phyloP scores from a whole-genome alignment of 441 rosid genomes.

The Melastoma candidum region DNA sequence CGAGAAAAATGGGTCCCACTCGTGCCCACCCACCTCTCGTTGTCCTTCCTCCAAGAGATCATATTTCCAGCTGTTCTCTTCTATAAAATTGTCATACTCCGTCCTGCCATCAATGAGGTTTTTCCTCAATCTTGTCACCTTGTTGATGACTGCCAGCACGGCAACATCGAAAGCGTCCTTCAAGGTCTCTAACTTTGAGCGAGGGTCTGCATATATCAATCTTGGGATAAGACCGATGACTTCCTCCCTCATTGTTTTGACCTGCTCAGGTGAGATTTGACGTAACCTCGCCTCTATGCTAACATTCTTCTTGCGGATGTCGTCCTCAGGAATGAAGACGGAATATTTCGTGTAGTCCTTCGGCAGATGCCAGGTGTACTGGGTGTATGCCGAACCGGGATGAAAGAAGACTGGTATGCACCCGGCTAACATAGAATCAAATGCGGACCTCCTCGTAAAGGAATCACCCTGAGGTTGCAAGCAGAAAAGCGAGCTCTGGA shows the following conservation, averaged over 20 bases:
- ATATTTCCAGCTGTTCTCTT: no score
- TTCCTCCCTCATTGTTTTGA: conserved; percentile 64
- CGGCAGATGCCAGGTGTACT: conserved; percentile 90
- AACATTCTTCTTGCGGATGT: conserved; percentile 58
- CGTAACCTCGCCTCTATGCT: conserved; percentile 69
- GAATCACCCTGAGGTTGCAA: conserved; percentile 94
- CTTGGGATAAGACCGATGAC: conserved; percentile 67
- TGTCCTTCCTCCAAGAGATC: no score
- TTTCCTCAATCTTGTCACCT: conserved; percentile 77
- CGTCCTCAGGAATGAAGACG: conserved; percentile 81
- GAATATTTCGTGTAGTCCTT: conserved; percentile 72
- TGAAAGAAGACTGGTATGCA: conserved; percentile 92
- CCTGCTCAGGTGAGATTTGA: conserved; percentile 64
- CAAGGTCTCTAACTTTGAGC: conserved; percentile 53
- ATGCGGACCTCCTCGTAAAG: conserved; percentile 81
- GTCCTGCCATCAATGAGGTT: conserved; percentile 61
- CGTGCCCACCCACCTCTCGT: no score
- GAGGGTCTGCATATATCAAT: conserved; percentile 77
- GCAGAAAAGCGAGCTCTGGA: conserved; percentile 79
- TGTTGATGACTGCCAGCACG: conserved; percentile 70
- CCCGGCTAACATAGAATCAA: conserved; percentile 81
- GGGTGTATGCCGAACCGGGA: conserved; percentile 90
- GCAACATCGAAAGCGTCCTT: conserved; percentile 82
- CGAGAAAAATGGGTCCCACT: no score
- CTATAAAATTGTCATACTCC: conserved; percentile 52